A percentile compares a stretch with the other conserved stretches of the same genome.
phyloP scores from a whole-genome alignment of 75 land plant genomes.

The Isoetes taiwanensis region DNA sequence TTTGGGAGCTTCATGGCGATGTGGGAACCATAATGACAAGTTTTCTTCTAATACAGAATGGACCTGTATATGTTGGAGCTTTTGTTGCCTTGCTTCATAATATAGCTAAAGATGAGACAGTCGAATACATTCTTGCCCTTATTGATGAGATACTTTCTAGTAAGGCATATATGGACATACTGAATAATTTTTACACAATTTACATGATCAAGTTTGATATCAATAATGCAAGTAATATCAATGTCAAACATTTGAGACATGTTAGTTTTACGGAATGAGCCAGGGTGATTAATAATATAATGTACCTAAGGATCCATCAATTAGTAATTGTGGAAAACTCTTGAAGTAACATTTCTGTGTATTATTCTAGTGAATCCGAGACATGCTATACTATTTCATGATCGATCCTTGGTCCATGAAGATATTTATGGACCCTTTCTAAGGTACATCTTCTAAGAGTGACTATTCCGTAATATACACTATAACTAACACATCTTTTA shows the following conservation, averaged over 20 bases:
- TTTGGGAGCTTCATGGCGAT: background rate
- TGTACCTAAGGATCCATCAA: too few relatives aligned
- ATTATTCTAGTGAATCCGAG: conserved; percentile 61
- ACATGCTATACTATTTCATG: conserved; percentile 79
- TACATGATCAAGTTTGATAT: background rate
- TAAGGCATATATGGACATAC: conserved; percentile 8
- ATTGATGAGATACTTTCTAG: conserved; percentile 95
- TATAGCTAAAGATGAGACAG: conserved; percentile 79
- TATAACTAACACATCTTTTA: too few relatives aligned
- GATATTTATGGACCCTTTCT: conserved; percentile 77
- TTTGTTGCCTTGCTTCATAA: conserved; percentile 73
- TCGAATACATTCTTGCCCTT: conserved; percentile 79
- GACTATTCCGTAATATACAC: too few relatives aligned
- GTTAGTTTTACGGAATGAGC: too few relatives aligned
- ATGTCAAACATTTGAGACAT: too few relatives aligned
- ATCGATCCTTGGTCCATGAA: conserved; percentile 53
- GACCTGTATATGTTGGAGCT: conserved; percentile 62
- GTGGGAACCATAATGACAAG: too few relatives aligned
- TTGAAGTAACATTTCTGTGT: too few relatives aligned
- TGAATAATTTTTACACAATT: background rate
- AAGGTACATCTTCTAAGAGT: conserved; percentile 30
- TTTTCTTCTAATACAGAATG: too few relatives aligned
- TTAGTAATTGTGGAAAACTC: too few relatives aligned
- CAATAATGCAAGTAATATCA: too few relatives aligned
- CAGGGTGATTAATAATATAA: too few relatives aligned